phyloP scores from a whole-genome alignment of 345 rosid species.

The Erucastrum elatum region DNA sequence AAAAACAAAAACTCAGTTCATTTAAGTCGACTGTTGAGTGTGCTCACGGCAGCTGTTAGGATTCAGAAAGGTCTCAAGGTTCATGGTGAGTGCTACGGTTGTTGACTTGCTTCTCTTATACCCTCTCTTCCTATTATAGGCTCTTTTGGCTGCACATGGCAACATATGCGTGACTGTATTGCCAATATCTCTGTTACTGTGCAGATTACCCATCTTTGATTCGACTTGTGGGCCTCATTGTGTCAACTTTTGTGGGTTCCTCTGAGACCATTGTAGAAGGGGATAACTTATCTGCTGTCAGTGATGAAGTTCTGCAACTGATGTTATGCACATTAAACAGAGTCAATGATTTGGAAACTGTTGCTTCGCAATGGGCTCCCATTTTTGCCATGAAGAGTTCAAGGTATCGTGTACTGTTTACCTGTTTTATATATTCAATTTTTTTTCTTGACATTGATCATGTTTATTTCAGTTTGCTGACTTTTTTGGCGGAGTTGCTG shows the following conservation, averaged over 20 bases:
- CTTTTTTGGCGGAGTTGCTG: conserved; percentile 64
- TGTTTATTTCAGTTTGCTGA: conserved; percentile 57
- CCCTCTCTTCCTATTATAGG: conserved; percentile 10
- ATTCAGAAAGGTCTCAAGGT: conserved; percentile 42
- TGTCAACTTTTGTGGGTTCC: conserved; percentile 46
- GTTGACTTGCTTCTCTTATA: conserved; percentile 17
- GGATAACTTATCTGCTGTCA: conserved; percentile 44
- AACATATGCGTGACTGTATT: conserved; percentile 15
- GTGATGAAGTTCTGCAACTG: conserved; percentile 66
- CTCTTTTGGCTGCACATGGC: conserved; percentile 3
- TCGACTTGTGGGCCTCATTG: conserved; percentile 46
- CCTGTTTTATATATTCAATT: conserved; percentile 1
- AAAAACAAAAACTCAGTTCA: conserved; percentile 38
- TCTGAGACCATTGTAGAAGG: conserved; percentile 40
- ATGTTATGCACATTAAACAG: conserved; percentile 62
- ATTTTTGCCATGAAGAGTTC: conserved; percentile 55
- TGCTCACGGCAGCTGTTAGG: conserved; percentile 58
- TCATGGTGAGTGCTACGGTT: conserved; percentile 52
- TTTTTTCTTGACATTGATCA: conserved; percentile 24
- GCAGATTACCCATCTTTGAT: conserved; percentile 65
- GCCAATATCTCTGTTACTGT: conserved; percentile 14
- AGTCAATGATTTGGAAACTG: conserved; percentile 42
- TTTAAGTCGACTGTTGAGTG: conserved; percentile 52
- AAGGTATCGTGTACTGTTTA: conserved; percentile 47
- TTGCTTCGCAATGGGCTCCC: conserved; percentile 71